A percentile compares a stretch with the other conserved stretches of the same genome.
Conservation (phyloP, 257 asterid genomes). For the Eustoma russellianum region DNA sequence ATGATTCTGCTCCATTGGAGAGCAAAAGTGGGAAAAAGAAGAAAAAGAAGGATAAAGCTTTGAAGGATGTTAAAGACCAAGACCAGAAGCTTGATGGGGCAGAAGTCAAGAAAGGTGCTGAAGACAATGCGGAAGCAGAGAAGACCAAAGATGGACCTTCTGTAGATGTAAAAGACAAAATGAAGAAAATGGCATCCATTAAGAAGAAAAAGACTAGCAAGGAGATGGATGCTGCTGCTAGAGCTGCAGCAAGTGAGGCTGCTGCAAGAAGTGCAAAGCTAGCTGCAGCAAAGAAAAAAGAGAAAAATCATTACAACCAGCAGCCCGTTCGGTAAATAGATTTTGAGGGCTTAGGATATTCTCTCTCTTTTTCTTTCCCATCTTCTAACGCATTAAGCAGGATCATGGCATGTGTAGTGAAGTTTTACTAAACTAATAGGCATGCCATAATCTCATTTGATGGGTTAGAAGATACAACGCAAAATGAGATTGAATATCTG, state of each 20-base stretch:
- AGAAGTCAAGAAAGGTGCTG: slow-evolving; percentile 36
- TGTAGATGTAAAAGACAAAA: slow-evolving; percentile 60
- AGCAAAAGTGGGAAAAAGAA: slow-evolving; percentile 84
- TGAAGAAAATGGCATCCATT: slow-evolving; percentile 62
- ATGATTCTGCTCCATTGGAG: slow-evolving; percentile 45
- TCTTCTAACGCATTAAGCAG: no score
- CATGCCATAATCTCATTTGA: no score
- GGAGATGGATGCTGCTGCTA: slow-evolving; percentile 81
- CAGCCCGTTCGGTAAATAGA: slow-evolving; percentile 63
- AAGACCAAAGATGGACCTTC: slow-evolving; percentile 45
- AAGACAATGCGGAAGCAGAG: slow-evolving; percentile 29
- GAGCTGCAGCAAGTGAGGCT: slow-evolving; percentile 83
- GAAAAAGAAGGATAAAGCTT: slow-evolving; percentile 74
- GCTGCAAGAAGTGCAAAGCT: slow-evolving; percentile 86
- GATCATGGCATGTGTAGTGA: no score
- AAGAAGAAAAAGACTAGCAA: slow-evolving; percentile 86
- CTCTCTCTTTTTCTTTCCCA: no score
- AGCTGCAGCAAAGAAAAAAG: slow-evolving; percentile 93
- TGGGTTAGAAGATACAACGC: no score
- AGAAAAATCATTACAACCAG: slow-evolving; percentile 91
- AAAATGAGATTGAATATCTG: no score
- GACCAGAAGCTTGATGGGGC: slow-evolving; percentile 38
- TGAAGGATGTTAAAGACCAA: slow-evolving; percentile 60
- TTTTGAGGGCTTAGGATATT: no score
- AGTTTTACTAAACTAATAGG: no score